Base-by-base conservation (phyloP, 2,329 filamentous ascomycete genomes). In the Ascosphaera apis region DNA sequence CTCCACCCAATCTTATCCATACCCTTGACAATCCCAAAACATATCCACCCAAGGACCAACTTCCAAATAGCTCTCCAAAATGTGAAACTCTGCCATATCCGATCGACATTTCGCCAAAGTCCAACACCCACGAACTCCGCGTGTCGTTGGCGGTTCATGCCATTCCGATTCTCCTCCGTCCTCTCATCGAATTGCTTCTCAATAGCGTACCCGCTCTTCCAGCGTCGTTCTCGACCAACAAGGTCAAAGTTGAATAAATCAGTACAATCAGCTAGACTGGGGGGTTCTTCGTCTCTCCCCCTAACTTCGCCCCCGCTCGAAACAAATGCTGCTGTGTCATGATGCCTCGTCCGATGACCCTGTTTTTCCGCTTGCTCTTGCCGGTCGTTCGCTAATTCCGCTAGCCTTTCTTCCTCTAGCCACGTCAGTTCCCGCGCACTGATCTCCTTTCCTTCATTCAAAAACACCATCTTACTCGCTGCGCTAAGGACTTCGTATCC, bases 381-480 rank as follows among this genome's bases (percentile, higher is more conserved):
- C n/a, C n/a, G n/a, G n/a, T n/a, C n/a, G n/a, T n/a, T n/a, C 34
- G 88, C 73, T 2, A 91, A 62, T 48, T 95, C 82, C 32, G 72
- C 66, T 7, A 86, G 63, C 4, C 84, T 69, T 44, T 91, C 79
- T 45, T 86, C 79, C 50, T 98, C 88, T 2, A 95, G 61, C 86
- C 88, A 98, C 0, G 88, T 93, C 56, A 74, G 74, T 25, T 67
- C 62, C 43, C 73, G 72, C 2, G 91, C 61, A 41, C 70, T 74
- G 36, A 95, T 72, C 1, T 66, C 66, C 30, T 70, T 70, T 33
- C 86, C 86, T 53, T 95, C 86, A 41, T 93, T 92, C 8, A 98
- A 62, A 49, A 92, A 95, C 0, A 95, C 88, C 3, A 86, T 86
- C 54, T 95, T 84, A 46, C 82, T 92, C 1, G 88, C 88, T 53